Base-by-base conservation (phyloP, 1,139 yeast species). In the Candida smagusa region DNA sequence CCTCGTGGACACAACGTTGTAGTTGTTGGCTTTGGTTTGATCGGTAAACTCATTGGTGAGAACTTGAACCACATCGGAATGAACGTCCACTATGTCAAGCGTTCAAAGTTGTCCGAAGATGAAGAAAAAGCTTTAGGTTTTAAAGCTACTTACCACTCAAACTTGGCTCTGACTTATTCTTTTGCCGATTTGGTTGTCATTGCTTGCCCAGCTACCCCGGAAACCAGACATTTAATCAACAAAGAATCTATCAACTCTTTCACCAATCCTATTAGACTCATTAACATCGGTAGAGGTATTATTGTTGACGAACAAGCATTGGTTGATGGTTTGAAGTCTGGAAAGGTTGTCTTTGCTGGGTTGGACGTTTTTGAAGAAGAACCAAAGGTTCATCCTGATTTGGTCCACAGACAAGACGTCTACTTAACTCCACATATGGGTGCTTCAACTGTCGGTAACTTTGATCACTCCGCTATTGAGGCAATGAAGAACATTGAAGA, bases 331-430 rank as follows among this genome's bases (percentile, higher is more conserved):
- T 67, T 89, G 42, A 71, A 80, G 45, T 54, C 69, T 3, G 95
- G 94, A 1, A 79, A 83, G 42, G 71, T 89, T 3, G 59, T 73
- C 16, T 77, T 82, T 52, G 92, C 83, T 11, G 97, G 96, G 0
- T 63, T 87, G 32, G 96, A 88, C 52, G 96, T 88, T 4, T 86
- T 68, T 59, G 84, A 80, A 49, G 58, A 74, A 28, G 96, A 88
- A 58, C 90, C 90, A 3, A 38, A 43, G 1, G 71, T 84, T 9
- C 72, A 77, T 45, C 69, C 70, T 9, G 78, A 65, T 23, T 70
- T 84, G 35, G 50, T 75, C 23, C 61, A 63, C 9, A 71, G 94
- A 51, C 71, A 79, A 53, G 88, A 86, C 56, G 88, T 84, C n/a
- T 65, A 82, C 0, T 60, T 84, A 35, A 75, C 87, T 11, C 95